Evolutionary conservation across 371 early-diverging fungal species (phyloP), one percentile per base, ranked within the genome.

Genomic region (Syncephalastrum contaminatum): DNA sequence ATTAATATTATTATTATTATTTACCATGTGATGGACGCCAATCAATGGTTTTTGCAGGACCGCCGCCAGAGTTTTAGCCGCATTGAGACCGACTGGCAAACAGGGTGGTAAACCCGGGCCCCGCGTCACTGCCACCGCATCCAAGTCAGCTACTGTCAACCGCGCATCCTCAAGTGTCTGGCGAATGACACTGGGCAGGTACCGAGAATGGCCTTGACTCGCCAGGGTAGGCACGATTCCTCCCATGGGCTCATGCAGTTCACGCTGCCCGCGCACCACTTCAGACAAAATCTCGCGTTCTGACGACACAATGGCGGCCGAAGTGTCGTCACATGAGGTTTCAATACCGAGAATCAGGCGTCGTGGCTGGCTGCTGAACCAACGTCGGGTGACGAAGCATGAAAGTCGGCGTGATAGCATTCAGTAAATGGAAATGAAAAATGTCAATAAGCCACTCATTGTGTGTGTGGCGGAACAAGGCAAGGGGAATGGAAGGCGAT

Each of bases 21-120:
- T 52, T 81, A 82, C 86, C 92, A 92, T 92, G 59, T 93, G 93
- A 70, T 92, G 92, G 25, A 92, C 90, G 27, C 92, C 92, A 46
- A 92, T 75, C 43, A 92, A 63, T 7, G 91, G 90, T 53, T 86
- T 86, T 30, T 70, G 70, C 49, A 53, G 46, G 25, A 85, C 91
- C 3, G 89, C 89, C 10, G 93, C 92, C 30, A 93, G 66, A 7
- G 88, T 82, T 60, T 91, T 91, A 21, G 83, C 91, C 0, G 92
- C 92, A 45, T 88, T 87, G 46, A 92, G 54, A 13, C 93, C 88
- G 2, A 91, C 92, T 8, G 85, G 80, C 14, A 93, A 65, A 59
- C 88, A 87, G 30, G 86, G 83, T 0, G 90, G 86, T 54, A 93
- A 59, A 6, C 93, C 93, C 4, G 93, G 93, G 1, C 93, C 93